A percentile compares a stretch with the other conserved stretches of the same genome.
These are phyloP conservation scores for Mycena indigotica DNA, from an alignment of 768 basidiomycete genomes.

Conservation along the genomic window DNA sequence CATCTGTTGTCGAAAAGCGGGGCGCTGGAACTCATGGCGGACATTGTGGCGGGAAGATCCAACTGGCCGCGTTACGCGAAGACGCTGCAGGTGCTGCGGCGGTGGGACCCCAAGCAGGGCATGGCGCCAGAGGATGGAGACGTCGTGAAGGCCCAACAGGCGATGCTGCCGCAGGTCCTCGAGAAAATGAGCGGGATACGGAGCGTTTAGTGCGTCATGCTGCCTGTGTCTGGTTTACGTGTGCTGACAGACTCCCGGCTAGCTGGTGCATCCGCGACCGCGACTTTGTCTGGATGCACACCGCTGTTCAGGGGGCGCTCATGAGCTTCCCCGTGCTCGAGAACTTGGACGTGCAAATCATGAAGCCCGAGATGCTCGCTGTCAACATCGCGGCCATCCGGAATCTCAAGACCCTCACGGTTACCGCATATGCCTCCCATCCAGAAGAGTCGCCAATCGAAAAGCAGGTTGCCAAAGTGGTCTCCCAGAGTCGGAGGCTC, in stretches of 20 bases:
- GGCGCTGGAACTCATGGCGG: not conserved
- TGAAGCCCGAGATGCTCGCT: not conserved
- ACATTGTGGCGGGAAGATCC: not conserved
- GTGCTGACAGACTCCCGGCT: not conserved
- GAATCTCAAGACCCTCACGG: not conserved
- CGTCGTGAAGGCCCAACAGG: not conserved
- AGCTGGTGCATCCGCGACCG: not conserved
- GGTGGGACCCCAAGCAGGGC: not conserved
- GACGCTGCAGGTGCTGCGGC: not conserved
- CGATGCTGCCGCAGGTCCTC: not conserved
- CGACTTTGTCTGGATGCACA: not conserved
- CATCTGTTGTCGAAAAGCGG: not conserved
- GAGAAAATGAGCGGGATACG: not conserved
- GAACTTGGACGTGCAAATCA: not conserved
- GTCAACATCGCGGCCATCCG: not conserved
- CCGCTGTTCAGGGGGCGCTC: not conserved
- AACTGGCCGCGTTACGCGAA: not conserved
- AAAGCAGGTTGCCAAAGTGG: not conserved
- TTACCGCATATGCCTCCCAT: not conserved
- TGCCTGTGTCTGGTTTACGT: not conserved
- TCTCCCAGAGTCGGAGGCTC: not conserved
- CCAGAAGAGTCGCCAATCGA: not conserved
- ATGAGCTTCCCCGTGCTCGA: not conserved
- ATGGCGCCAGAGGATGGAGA: not conserved
- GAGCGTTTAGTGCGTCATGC: not conserved